Percentiles rank a stretch among this genome's conserved stretches.
Conservation (phyloP, 148 eudicot genomes). For the Silene latifolia region DNA sequence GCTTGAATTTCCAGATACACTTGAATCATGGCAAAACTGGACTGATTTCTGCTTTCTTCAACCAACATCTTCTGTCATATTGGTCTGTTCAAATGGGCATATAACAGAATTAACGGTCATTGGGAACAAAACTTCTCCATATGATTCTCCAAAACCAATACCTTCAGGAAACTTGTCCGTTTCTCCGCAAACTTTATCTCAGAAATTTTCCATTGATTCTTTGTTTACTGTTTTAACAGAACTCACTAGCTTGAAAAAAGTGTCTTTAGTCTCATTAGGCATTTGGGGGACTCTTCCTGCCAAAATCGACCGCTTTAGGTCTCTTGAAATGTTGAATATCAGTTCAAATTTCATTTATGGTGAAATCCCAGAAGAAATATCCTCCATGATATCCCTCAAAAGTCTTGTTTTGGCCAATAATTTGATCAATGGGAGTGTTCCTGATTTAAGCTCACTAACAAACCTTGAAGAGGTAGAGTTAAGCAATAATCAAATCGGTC, state of each 20-base stretch:
- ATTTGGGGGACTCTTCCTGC: constrained; percentile 78
- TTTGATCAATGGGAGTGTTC: constrained; percentile 67
- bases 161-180: constrained; percentile 13
- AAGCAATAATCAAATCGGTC: constrained; percentile 60
- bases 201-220: constrained; percentile 61
- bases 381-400: constrained; percentile 38
- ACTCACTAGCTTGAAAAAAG: constrained; percentile 46
- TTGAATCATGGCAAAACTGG: constrained; percentile 61
- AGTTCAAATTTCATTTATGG: constrained; percentile 79
- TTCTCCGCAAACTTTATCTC: constrained; percentile 42
- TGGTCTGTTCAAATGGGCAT: constrained; percentile 62
- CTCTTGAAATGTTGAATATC: constrained; percentile 59
- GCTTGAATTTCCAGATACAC: constrained; percentile 63
- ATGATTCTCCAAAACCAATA: constrained; percentile 25
- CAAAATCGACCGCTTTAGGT: constrained; percentile 44
- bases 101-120: constrained; percentile 65
- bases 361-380: constrained; percentile 47
- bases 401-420: constrained; percentile 51
- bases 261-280: constrained; percentile 74
- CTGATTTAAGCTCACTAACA: constrained; percentile 49
- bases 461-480: constrained; percentile 62
- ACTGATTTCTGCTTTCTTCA: constrained; percentile 66
- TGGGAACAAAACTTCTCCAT: constrained; percentile 58
- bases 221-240: constrained; percentile 66
- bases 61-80: constrained; percentile 34